Evolutionary conservation across 176 grass and related monocot genomes (phyloP).

Genomic region (Triticum aestivum): DNA sequence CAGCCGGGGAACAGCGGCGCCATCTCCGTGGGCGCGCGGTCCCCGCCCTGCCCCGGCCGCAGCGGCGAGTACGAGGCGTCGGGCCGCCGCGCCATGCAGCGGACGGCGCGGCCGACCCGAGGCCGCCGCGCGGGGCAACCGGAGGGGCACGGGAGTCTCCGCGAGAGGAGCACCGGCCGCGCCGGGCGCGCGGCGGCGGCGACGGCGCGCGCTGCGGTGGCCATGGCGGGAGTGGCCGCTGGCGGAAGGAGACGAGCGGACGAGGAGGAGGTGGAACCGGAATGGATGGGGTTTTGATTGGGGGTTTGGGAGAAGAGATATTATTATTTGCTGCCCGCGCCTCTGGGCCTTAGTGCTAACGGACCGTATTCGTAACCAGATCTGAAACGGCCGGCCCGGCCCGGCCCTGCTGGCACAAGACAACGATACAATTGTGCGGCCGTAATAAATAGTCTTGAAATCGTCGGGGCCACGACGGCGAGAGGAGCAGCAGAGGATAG

Average conservation of each 20-base stretch:
- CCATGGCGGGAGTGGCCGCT: slow-evolving; percentile 26
- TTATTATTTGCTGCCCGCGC: not conserved
- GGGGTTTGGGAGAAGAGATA: slow-evolving; percentile 25
- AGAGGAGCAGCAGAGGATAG: not conserved
- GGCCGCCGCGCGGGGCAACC: slow-evolving; percentile 6
- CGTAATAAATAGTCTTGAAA: not conserved
- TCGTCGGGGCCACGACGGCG: not conserved
- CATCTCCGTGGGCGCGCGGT: slow-evolving; percentile 82
- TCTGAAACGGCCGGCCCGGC: too few species aligned
- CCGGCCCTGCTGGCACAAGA: not conserved
- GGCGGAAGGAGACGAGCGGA: not conserved
- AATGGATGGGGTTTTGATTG: slow-evolving; percentile 50
- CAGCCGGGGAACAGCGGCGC: slow-evolving; percentile 88
- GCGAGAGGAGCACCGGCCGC: not conserved
- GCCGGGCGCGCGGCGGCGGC: slow-evolving; percentile 22
- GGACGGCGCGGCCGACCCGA: slow-evolving; percentile 45
- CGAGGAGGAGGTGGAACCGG: not conserved
- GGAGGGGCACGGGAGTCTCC: not conserved
- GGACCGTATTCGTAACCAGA: not conserved
- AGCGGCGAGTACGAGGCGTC: slow-evolving; percentile 57
- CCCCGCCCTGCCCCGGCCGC: slow-evolving; percentile 63
- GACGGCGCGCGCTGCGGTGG: slow-evolving; percentile 41
- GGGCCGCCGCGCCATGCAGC: slow-evolving; percentile 74
- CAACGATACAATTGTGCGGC: not conserved
- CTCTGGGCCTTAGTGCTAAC: not conserved